Evolutionary conservation across 1,284 basidiomycete species (phyloP), one percentile per base, ranked within the genome.

Genomic region (Ganoderma lucidum): DNA sequence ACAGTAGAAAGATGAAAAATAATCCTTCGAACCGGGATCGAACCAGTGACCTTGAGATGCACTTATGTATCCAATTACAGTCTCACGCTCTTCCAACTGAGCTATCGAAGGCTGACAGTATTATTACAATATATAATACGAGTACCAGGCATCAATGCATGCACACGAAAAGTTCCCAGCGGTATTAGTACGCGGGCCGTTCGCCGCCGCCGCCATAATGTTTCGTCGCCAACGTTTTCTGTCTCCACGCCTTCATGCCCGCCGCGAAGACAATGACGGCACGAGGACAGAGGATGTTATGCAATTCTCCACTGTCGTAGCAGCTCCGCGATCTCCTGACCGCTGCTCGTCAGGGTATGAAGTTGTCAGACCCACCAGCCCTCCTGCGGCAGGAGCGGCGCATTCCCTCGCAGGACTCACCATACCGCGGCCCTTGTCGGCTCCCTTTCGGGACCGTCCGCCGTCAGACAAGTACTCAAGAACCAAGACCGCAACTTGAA

Each of bases 61-160:
- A 14, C 59, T 9, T n/a, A n/a, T 17, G n/a, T 44, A 42, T 23
- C 59, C 59, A 60, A 42, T 61, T 61, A 61, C 59, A 61, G 59
- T 61, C 59, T 41, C 39, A 42, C 59, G 59, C 59, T 61, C 59
- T 61, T 61, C 59, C 59, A 61, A 61, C 59, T 61, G 59, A 61
- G 59, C 59, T 61, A 61, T 61, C 59, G 59, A 61, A 61, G 59
- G 59, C 8, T 59, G 10, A 14, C 6, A 30, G 14, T 55, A 2
- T 8, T 41, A 12, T 8, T 41, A 41, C 10, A 2, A 35, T 56
- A 17, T 35, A 30, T 56, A 35, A 30, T 19, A 35, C 5, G 28
- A 53, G 10, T 28, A 12, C 9, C 4, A 55, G 10, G 17, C 15
- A 30, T 6, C 2, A 30, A 51, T 51, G 10, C 23, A 35, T 58